phyloP scores from a whole-genome alignment of 179 eudicot species.

The Pouteria campechiana region DNA sequence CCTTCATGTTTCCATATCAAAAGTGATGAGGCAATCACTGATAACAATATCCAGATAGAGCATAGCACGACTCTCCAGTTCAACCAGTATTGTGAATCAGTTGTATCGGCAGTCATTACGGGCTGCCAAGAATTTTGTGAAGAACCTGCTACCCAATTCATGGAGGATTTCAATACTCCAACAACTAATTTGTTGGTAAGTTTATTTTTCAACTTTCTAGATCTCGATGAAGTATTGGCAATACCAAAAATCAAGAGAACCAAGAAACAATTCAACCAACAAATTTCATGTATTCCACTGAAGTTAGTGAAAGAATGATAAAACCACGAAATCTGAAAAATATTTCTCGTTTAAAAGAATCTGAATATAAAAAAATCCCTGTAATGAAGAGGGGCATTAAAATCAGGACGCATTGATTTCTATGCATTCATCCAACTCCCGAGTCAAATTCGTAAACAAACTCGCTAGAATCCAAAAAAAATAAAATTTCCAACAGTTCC shows the following conservation, averaged over 20 bases:
- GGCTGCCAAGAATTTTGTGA: constrained; percentile 43
- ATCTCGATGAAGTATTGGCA: not conserved
- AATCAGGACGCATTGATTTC: too few relatives aligned
- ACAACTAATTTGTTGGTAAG: not conserved
- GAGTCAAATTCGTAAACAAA: too few relatives aligned
- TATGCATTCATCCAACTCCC: too few relatives aligned
- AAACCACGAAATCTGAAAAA: too few relatives aligned
- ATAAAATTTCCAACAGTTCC: too few relatives aligned
- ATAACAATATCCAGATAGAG: constrained; percentile 35
- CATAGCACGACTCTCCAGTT: constrained; percentile 68
- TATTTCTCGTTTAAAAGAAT: too few relatives aligned
- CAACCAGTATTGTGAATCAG: constrained; percentile 61
- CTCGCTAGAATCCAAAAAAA: too few relatives aligned
- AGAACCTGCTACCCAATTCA: constrained; percentile 40
- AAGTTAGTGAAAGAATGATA: not conserved
- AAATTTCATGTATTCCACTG: not conserved
- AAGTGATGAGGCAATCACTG: constrained; percentile 34
- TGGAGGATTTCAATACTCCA: constrained; percentile 2
- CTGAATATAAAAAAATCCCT: too few relatives aligned
- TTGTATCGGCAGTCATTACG: constrained; percentile 28
- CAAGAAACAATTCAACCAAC: not conserved
- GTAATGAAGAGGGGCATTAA: too few relatives aligned
- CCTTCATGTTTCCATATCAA: constrained; percentile 60
- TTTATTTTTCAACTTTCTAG: not conserved
- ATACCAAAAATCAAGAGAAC: not conserved